Evolutionary conservation across 2,329 filamentous ascomycete species (phyloP), one percentile per base, ranked within the genome.

Genomic region (Stromatinia cepivora): DNA sequence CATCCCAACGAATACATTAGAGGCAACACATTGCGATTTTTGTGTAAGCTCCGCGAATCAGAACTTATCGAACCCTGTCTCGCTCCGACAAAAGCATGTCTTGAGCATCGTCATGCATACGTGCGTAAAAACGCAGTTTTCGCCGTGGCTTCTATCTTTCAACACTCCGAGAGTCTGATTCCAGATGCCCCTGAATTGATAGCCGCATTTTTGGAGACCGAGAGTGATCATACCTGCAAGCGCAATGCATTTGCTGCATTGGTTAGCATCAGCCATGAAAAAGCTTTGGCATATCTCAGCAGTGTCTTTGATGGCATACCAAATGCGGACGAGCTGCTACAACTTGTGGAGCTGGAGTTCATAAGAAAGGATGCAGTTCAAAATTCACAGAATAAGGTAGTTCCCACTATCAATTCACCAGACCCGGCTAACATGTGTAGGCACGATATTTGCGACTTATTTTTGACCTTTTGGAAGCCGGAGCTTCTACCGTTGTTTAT

Each of bases 71-170:
- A 99, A 81, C 95, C 95, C 63, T 88, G 98, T 68, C 88, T 99
- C 56, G 96, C 94, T 53, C 96, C 95, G 22, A 93, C 94, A 61
- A 90, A 95, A 76, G 90, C 90, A 71, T 99, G 95, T 80, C 89
- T 99, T 72, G 94, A 97, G 80, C 94, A 99, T 81, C 90, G 95
- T 73, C 95, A 99, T 80, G 94, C 93, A 70, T 99, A 99, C 79
- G 95, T 99, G 69, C 92, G 95, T 78, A 99, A 99, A 85, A 98
- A 97, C 77, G 94, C 95, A 62, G 95, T 97, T 34, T 97, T 95
- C 81, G 95, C 95, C 36, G 88, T 99, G 71, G 89, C 95, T 20
- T 95, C 93, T 67, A 97, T 99, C 79, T 94, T 89, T 84, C 88
- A 91, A 78, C 93, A 97, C 82, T 94, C 92, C 39, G 93, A 95